phyloP scores from a whole-genome alignment of 805 yeast genomes.

The Lipomyces sp. region DNA sequence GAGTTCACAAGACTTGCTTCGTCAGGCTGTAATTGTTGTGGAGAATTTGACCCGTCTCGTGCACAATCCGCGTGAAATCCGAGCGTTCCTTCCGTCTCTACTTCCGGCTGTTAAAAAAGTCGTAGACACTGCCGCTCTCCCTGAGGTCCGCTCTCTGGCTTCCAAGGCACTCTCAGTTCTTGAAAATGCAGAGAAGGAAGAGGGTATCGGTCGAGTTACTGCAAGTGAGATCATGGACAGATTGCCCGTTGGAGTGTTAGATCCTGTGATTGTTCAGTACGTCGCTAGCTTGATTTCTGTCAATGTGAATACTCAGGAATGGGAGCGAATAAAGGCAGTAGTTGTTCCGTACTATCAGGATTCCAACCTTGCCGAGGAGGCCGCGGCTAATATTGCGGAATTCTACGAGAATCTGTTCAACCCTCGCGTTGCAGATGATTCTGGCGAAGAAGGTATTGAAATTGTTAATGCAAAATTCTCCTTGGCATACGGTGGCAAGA shows the following conservation, averaged over 20 bases:
- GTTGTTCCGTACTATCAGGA: slow-evolving; percentile 58
- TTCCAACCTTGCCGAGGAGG: slow-evolving; percentile 54
- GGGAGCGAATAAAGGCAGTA: slow-evolving; percentile 42
- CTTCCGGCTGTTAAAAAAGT: slow-evolving; percentile 93
- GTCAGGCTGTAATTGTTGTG: slow-evolving; percentile 94
- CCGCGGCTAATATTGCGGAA: slow-evolving; percentile 30
- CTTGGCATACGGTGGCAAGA: slow-evolving; percentile 95
- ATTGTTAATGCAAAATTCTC: slow-evolving; percentile 95
- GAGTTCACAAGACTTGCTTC: slow-evolving; percentile 91
- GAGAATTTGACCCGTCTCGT: slow-evolving; percentile 95
- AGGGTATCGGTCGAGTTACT: slow-evolving; percentile 73
- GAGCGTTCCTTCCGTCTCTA: slow-evolving; percentile 79
- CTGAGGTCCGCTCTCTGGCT: slow-evolving; percentile 95
- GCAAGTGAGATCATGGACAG: slow-evolving; percentile 41
- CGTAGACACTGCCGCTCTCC: slow-evolving; percentile 85
- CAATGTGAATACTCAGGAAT: slow-evolving; percentile 49
- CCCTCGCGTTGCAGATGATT: slow-evolving; percentile 29
- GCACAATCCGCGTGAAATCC: slow-evolving; percentile 90
- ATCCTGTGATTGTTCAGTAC: slow-evolving; percentile 51
- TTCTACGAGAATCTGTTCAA: slow-evolving; percentile 29
- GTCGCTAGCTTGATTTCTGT: slow-evolving; percentile 43
- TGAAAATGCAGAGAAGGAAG: slow-evolving; percentile 75
- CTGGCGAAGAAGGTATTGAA: slow-evolving; percentile 63
- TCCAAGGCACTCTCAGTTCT: slow-evolving; percentile 81
- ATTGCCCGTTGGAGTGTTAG: slow-evolving; percentile 47